phyloP scores from a whole-genome alignment of 352 stramenopile genomes.

The Phytophthora parvispora region DNA sequence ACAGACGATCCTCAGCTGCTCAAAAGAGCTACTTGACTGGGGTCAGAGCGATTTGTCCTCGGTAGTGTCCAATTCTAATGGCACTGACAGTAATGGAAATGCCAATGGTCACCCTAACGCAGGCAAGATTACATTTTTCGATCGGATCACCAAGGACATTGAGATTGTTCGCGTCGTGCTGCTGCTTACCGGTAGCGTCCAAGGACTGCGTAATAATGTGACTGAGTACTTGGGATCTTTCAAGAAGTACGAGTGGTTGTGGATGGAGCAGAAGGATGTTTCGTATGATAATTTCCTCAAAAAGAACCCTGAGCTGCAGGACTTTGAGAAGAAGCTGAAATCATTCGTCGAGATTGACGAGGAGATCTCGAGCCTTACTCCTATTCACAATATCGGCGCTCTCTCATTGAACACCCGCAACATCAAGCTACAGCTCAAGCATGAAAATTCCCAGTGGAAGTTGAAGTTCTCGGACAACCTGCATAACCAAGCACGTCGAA shows the following conservation, averaged over 20 bases:
- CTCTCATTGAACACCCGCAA: constrained; percentile 98
- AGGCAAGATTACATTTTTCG: constrained; percentile 95
- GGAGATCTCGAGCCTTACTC: constrained; percentile 90
- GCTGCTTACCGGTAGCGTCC: constrained; percentile 97
- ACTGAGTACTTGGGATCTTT: constrained; percentile 98
- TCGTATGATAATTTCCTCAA: constrained; percentile 96
- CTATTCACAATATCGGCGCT: constrained; percentile 97
- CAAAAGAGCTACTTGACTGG: constrained; percentile 98
- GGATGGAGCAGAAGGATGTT: constrained; percentile 98
- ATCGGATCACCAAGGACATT: constrained; percentile 99
- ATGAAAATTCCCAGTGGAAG: constrained; percentile 98
- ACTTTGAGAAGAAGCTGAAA: constrained; percentile 98
- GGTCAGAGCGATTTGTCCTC: constrained; percentile 77
- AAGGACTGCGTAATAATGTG: constrained; percentile 98
- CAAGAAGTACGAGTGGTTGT: constrained; percentile 98
- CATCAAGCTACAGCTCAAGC: constrained; percentile 97
- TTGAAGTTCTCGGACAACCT: constrained; percentile 98
- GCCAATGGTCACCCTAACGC: constrained; percentile 32
- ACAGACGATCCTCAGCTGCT: constrained; percentile 97
- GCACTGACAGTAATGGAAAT: constrained; percentile 13
- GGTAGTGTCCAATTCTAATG: constrained; percentile 29
- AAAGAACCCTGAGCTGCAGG: constrained; percentile 95
- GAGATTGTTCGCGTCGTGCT: constrained; percentile 98
- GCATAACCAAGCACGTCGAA: constrained; percentile 94
- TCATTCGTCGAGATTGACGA: constrained; percentile 97